Conservation (phyloP, 1,139 yeast species). For the Kluyveromyces sp. region DNA sequence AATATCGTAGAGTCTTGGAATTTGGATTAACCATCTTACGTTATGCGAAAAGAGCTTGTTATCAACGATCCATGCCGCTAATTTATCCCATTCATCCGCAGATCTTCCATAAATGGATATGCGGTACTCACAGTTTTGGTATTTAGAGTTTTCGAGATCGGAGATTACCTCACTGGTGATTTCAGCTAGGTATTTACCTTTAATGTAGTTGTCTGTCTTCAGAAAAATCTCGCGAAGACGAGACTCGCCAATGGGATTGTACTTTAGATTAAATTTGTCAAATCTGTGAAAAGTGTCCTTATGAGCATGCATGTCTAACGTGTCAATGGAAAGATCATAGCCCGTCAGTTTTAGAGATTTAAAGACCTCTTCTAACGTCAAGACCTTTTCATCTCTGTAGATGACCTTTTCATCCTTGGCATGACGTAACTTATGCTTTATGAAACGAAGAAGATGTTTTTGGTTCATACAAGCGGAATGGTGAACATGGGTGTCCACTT, state of each 20-base stretch:
- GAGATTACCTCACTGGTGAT: constrained; percentile 87
- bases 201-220: constrained; percentile 87
- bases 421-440: constrained; percentile 80
- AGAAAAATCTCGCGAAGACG: constrained; percentile 91
- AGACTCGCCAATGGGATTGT: constrained; percentile 97
- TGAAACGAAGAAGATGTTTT: constrained; percentile 87
- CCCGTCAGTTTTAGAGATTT: constrained; percentile 85
- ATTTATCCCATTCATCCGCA: constrained; percentile 86
- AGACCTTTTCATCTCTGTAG: constrained; percentile 84
- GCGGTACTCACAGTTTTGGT: constrained; percentile 95
- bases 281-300: constrained; percentile 96
- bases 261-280: constrained; percentile 94
- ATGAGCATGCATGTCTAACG: constrained; percentile 98
- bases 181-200: constrained; percentile 87
- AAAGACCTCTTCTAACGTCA: constrained; percentile 82
- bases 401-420: constrained; percentile 85
- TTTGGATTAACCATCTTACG: constrained; percentile 94
- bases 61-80: constrained; percentile 93
- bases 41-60: constrained; percentile 87
- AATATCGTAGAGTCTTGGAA: constrained; percentile 87
- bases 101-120: constrained; percentile 91
- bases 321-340: constrained; percentile 90
- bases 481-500: constrained; percentile 98
- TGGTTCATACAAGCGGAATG: constrained; percentile 99
- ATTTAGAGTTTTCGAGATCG: constrained; percentile 89